Evolutionary conservation across 768 basidiomycete genomes (phyloP).

Genomic region (Russula compacta): DNA sequence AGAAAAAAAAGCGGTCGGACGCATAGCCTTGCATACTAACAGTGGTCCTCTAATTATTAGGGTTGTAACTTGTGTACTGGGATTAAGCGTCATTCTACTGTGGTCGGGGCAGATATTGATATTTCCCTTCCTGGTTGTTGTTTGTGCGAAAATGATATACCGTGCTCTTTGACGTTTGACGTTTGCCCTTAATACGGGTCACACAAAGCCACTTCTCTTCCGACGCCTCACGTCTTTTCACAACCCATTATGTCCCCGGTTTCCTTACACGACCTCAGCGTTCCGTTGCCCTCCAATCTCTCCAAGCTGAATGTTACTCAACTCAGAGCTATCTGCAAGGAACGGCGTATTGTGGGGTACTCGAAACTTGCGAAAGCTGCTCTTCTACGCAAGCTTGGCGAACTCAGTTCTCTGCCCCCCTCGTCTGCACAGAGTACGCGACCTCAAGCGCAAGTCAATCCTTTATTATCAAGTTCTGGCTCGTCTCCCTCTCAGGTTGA

Average conservation of each 20-base stretch:
- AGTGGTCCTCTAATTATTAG: background rate
- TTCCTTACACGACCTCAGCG: background rate
- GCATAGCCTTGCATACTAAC: background rate
- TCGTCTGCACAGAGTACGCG: background rate
- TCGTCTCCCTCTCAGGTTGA: background rate
- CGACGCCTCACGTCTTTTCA: background rate
- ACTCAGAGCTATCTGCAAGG: slow-evolving; percentile 62
- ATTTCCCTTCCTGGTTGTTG: background rate
- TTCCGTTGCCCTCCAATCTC: slow-evolving; percentile 5
- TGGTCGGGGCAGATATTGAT: background rate
- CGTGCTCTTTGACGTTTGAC: background rate
- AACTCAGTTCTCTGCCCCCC: background rate
- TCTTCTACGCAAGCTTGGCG: slow-evolving; percentile 41
- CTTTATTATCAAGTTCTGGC: background rate
- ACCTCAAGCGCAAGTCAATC: background rate
- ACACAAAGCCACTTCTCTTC: no score
- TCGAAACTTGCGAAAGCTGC: slow-evolving; percentile 56
- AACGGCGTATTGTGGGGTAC: slow-evolving; percentile 49
- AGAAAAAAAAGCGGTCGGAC: slow-evolving; percentile 31
- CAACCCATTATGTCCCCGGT: background rate
- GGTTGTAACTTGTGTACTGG: background rate
- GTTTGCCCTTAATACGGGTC: background rate
- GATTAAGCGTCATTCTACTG: background rate
- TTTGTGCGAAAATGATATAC: background rate
- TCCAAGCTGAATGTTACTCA: slow-evolving; percentile 48